Evolutionary conservation across 1,284 basidiomycete species (phyloP).

Genomic region (Naganishia liquefaciens): DNA sequence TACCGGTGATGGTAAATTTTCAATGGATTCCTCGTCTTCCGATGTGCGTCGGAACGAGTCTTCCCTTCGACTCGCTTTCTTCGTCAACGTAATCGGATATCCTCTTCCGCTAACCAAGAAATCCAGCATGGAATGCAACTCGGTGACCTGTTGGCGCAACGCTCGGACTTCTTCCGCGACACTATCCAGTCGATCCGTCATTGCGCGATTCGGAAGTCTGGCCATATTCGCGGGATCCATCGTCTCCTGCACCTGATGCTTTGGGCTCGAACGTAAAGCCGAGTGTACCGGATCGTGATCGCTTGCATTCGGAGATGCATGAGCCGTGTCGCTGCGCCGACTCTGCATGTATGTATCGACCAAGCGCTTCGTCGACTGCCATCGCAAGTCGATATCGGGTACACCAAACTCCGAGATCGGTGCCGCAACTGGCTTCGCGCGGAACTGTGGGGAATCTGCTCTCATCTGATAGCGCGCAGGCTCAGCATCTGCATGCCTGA

Average conservation of each 20-base stretch:
- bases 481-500: background rate
- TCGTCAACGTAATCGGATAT: background rate
- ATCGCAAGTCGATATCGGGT: background rate
- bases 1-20: background rate
- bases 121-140: background rate
- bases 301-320: background rate
- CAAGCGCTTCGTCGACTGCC: conserved; percentile 7
- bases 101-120: background rate
- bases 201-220: background rate
- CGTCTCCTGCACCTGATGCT: background rate
- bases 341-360: conserved; percentile 3
- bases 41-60: background rate
- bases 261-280: background rate
- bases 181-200: conserved; percentile 4
- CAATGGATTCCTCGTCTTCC: background rate
- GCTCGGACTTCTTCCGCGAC: conserved; percentile 19
- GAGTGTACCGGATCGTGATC: too few relatives aligned
- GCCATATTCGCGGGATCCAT: background rate
- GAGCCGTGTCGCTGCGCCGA: background rate
- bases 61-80: background rate
- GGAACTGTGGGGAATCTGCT: background rate
- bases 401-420: background rate
- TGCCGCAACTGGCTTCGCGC: background rate
- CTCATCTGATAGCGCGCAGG: background rate
- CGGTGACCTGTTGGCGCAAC: conserved; percentile 5